Evolutionary conservation across 2,329 filamentous ascomycete species (phyloP), one percentile per base, ranked within the genome.

Genomic region (Alternaria dauci): DNA sequence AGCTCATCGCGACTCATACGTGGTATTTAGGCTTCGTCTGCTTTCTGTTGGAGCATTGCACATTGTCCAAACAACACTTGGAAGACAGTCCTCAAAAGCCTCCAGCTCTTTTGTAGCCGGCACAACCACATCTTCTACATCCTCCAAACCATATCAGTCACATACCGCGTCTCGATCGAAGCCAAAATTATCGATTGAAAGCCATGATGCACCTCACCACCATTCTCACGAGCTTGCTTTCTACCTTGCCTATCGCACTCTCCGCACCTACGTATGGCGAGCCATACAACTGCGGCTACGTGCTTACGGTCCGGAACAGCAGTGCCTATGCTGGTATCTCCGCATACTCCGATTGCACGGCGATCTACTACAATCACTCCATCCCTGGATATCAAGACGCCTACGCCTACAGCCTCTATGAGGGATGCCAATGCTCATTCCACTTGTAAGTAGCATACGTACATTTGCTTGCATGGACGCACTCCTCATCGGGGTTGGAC

Each of bases 261-360:
- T 58, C 52, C 16, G 50, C 59, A 18, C 59, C 52, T 12, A 5
- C 26, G 12, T 39, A 55, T 14, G 25, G 32, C 23, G 62, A 58
- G 8, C 59, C 60, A 30, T 54, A 58, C 54, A 58, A 55, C 25
- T 65, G 63, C 39, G 63, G 63, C 48, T 65, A 65, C 57, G 60
- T 58, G 28, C 60, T 63, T 43, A 65, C 63, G 6, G 38, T n/a
- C 5, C 60, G 36, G 9, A 65, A 65, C 52, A 61, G 57, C 28
- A 61, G 57, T n/a, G 34, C 54, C 11, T 63, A 55, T 28, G 63
- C 57, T 5, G 34, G 60, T 8, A 26, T 65, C 12, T 63, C 53
- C 5, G 63, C 60, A 28, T 47, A 46, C 3, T 18, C 48, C 0
- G 34, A 42, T 3, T 65, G 63, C 39, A 62, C 46, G 4, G 36